These are phyloP conservation scores for Diutina sp. DNA, from an alignment of 1,139 yeast genomes.

Conservation along the genomic window DNA sequence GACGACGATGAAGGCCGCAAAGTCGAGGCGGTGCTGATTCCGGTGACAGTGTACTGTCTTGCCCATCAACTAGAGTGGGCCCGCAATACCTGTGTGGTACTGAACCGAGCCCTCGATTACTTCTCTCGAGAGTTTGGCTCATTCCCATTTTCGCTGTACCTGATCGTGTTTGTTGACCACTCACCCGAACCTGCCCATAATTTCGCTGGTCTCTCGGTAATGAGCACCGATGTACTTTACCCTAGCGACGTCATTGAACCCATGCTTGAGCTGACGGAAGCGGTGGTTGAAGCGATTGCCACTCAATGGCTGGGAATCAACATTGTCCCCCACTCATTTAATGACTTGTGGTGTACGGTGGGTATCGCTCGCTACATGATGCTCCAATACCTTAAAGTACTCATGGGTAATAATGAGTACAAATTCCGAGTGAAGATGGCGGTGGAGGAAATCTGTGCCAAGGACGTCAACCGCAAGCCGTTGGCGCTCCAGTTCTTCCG, in stretches of 20 bases:
- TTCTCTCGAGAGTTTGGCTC: conserved; percentile 86
- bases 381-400: conserved; percentile 46
- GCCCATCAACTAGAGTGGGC: conserved; percentile 49
- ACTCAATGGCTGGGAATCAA: conserved; percentile 93
- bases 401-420: conserved; percentile 80
- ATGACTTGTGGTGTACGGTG: conserved; percentile 85
- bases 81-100: conserved; percentile 61
- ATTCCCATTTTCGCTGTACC: conserved; percentile 77
- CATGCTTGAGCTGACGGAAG: conserved; percentile 55
- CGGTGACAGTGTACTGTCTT: conserved; percentile 44
- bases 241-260: conserved; percentile 75
- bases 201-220: conserved; percentile 69
- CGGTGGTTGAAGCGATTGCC: conserved; percentile 58
- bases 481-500: conserved; percentile 54
- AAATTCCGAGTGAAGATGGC: conserved; percentile 54
- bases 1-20: conserved; percentile 22
- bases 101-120: conserved; percentile 70
- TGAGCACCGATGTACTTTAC: conserved; percentile 56
- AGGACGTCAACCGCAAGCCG: conserved; percentile 29
- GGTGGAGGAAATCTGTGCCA: conserved; percentile 34
- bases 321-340: conserved; percentile 67
- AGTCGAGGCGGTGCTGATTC: conserved; percentile 25
- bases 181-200: conserved; percentile 41
- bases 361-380: conserved; percentile 86
- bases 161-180: conserved; percentile 55